phyloP scores from a whole-genome alignment of 2,329 filamentous ascomycete species.

The Monosporascus ibericus region DNA sequence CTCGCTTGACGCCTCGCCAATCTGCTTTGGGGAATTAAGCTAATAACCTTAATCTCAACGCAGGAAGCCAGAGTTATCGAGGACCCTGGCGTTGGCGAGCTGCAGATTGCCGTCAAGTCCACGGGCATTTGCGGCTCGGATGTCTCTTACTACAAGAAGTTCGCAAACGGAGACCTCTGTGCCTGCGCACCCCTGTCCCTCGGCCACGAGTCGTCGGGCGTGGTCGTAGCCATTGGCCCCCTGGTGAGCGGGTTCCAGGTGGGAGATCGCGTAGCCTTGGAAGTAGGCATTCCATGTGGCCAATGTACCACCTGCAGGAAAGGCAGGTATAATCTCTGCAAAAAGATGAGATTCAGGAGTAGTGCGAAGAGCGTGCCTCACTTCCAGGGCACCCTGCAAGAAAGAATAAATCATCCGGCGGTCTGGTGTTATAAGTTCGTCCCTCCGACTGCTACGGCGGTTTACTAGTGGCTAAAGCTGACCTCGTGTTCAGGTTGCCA shows the following conservation, averaged over 20 bases:
- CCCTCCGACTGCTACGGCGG: background rate
- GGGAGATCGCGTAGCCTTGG: slow-evolving; percentile 48
- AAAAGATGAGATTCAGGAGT: slow-evolving; percentile 55
- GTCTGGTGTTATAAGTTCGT: slow-evolving; percentile 56
- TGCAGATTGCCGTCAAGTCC: slow-evolving; percentile 59
- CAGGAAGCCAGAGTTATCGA: slow-evolving; percentile 47
- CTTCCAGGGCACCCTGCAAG: slow-evolving; percentile 57
- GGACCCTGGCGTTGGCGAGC: slow-evolving; percentile 43
- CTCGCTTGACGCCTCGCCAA: background rate
- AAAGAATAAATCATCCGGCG: slow-evolving; percentile 57
- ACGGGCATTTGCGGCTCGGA: slow-evolving; percentile 67
- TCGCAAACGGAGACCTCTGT: slow-evolving; percentile 64
- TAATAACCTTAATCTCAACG: slow-evolving; percentile 7
- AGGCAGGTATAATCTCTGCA: slow-evolving; percentile 57
- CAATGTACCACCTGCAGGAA: slow-evolving; percentile 35
- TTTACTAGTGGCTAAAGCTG: slow-evolving; percentile 8
- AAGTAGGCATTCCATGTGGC: slow-evolving; percentile 33
- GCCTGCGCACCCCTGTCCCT: slow-evolving; percentile 59
- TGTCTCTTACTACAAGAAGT: slow-evolving; percentile 66
- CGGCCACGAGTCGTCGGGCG: slow-evolving; percentile 56
- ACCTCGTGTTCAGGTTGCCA: slow-evolving; percentile 40
- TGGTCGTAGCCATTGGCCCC: slow-evolving; percentile 50
- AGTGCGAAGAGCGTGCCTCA: slow-evolving; percentile 59
- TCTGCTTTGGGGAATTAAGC: slow-evolving; percentile 3
- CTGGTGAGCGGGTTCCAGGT: slow-evolving; percentile 45